Conservation (phyloP, 352 stramenopile genomes). For the Phytophthora constricta region DNA sequence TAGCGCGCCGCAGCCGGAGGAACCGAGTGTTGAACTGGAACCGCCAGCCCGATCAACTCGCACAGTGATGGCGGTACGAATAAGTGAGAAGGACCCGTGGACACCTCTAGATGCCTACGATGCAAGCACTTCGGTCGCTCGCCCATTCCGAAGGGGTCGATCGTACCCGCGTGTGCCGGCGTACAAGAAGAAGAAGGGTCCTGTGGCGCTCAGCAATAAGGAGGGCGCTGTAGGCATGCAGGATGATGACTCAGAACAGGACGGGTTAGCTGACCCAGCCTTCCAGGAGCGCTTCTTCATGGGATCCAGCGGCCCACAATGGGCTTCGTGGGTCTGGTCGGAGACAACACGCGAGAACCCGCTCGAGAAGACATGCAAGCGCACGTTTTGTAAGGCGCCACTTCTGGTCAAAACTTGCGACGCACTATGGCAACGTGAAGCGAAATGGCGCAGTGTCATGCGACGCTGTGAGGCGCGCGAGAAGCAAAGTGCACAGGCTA, state of each 20-base stretch:
- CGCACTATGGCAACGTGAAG: slow-evolving; percentile 65
- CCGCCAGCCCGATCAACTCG: not conserved
- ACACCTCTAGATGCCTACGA: slow-evolving; percentile 79
- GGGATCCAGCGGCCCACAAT: slow-evolving; percentile 54
- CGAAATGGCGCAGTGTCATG: slow-evolving; percentile 71
- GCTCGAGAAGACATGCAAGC: slow-evolving; percentile 67
- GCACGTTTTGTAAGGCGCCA: slow-evolving; percentile 62
- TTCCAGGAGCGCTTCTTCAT: slow-evolving; percentile 76
- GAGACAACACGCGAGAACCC: slow-evolving; percentile 52
- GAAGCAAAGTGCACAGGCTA: slow-evolving; percentile 66
- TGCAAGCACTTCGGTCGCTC: slow-evolving; percentile 61
- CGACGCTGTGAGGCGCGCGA: slow-evolving; percentile 54
- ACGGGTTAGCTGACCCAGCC: slow-evolving; percentile 63
- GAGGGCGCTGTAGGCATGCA: slow-evolving; percentile 34
- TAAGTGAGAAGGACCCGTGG: slow-evolving; percentile 69
- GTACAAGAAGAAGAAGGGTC: slow-evolving; percentile 43
- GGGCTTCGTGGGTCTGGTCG: slow-evolving; percentile 78
- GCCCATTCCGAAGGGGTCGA: slow-evolving; percentile 77
- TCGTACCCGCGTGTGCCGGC: slow-evolving; percentile 59
- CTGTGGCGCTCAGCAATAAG: slow-evolving; percentile 42
- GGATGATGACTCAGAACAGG: slow-evolving; percentile 48
- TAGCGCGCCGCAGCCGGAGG: no score
- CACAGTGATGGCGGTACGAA: not conserved
- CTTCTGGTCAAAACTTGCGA: slow-evolving; percentile 63
- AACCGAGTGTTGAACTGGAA: not conserved